Evolutionary conservation across 495 filamentous ascomycete species (phyloP), one percentile per base, ranked within the genome.

Genomic region (Penicillium roqueforti): DNA sequence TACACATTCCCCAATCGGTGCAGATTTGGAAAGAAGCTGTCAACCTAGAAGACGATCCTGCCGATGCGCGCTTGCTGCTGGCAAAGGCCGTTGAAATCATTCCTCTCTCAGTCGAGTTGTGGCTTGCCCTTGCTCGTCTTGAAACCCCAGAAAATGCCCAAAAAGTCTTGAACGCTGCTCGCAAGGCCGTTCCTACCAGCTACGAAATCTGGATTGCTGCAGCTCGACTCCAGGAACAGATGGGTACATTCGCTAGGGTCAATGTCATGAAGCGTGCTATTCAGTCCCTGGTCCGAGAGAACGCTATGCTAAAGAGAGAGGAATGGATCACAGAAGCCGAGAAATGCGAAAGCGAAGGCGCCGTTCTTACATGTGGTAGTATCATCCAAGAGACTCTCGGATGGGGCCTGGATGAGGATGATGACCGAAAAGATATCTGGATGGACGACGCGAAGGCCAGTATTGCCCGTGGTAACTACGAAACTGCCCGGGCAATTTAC

Each of bases 1-100:
- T 97, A 63, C 84, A 92, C 59, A 88, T 95, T 44, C 91, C 88
- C 3, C 87, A 95, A 59, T 97, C 92, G 0, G 91, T 97, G 23
- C 84, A 86, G 26, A 80, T 99, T 29, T 99, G 93, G 93, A 97
- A 97, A 68, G 88, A 93, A 63, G 86, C 91, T n/a, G 92, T 97
- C 39, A 97, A 97, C 57, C 74, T 97, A 37, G 92, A 96, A 62
- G 91, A 96, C 52, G 86, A 93, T 59, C 83, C 87, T 1, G 86
- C 84, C 6, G 90, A 96, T 72, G 93, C 92, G 7, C 80, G 84
- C 54, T 74, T 97, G 28, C 79, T 99, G 36, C 80, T 97, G 18
- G 90, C 89, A 9, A 95, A 95, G 71, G 95, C 93, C 3, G 91
- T 89, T 7, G 92, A 97, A 54, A 87, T 96, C 53, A 92, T 99